Percentiles rank a stretch among this genome's conserved stretches.
phyloP scores from a whole-genome alignment of 352 stramenopile genomes.

The Phytophthora sojae region DNA sequence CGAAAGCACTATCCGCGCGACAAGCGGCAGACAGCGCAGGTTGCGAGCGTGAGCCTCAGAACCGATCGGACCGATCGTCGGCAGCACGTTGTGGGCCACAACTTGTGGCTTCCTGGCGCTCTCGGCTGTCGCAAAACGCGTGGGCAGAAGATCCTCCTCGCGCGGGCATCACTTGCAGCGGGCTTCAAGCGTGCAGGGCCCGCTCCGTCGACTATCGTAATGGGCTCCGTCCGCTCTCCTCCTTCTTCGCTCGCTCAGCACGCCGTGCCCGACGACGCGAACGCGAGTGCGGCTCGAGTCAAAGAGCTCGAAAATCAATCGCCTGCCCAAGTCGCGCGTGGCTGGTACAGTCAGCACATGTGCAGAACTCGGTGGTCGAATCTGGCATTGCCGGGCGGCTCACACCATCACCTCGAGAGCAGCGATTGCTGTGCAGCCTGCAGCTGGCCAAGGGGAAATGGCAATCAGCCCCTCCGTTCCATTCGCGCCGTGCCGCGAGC shows the following conservation, averaged over 20 bases:
- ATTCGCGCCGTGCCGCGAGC: background rate
- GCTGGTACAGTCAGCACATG: background rate
- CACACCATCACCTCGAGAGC: background rate
- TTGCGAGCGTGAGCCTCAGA: no score
- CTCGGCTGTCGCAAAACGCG: no score
- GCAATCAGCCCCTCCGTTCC: background rate
- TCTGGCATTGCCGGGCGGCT: background rate
- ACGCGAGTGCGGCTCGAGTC: background rate
- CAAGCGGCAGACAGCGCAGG: conserved; percentile 12
- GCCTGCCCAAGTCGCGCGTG: background rate
- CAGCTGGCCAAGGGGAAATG: background rate
- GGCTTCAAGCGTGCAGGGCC: no score
- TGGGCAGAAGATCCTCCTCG: no score
- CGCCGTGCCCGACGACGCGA: no score
- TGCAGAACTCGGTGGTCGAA: background rate
- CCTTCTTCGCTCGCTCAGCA: no score
- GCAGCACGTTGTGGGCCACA: no score
- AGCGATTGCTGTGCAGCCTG: background rate
- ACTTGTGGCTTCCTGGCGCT: no score
- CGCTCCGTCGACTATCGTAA: no score
- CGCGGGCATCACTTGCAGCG: no score
- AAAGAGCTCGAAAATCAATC: background rate
- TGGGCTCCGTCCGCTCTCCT: no score
- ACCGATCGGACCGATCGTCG: background rate
- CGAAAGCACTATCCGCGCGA: conserved; percentile 26